Percentiles rank a stretch among this genome's conserved stretches.
Evolutionary conservation across 768 basidiomycete genomes (phyloP).

Genomic region (Lentinula sp.): DNA sequence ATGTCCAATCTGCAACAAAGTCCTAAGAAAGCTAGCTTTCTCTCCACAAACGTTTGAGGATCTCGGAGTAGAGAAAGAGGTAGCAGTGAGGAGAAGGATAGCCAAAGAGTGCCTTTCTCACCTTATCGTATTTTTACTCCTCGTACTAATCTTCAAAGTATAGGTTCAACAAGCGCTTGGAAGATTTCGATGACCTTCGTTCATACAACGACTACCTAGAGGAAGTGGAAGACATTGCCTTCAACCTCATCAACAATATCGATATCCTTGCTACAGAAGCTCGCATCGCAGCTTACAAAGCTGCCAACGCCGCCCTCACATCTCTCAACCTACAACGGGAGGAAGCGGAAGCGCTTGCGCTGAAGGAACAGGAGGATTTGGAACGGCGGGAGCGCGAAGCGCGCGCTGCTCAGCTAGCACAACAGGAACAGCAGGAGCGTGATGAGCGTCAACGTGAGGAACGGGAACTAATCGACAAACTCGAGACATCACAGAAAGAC

Average conservation of each 20-base stretch:
- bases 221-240: conserved; percentile 93
- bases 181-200: conserved; percentile 78
- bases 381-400: conserved; percentile 67
- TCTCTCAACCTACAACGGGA: conserved; percentile 81
- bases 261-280: conserved; percentile 78
- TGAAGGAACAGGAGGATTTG: conserved; percentile 78
- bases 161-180: conserved; percentile 91
- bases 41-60: conserved; percentile 94
- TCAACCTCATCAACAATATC: conserved; percentile 91
- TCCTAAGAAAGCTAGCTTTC: conserved; percentile 90
- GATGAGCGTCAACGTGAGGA: conserved; percentile 53
- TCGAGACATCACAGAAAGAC: conserved; percentile 72
- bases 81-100: conserved; percentile 80
- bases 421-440: conserved; percentile 27
- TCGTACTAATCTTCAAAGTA: neutral
- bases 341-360: conserved; percentile 63
- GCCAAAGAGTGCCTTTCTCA: conserved; percentile 69
- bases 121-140: neutral
- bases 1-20: conserved; percentile 88
- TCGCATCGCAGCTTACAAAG: conserved; percentile 71
- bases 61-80: conserved; percentile 89
- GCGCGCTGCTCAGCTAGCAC: conserved; percentile 35
- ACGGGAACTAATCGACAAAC: conserved; percentile 72
- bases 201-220: conserved; percentile 95
- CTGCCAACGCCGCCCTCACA: conserved; percentile 77